A percentile compares a stretch with the other conserved stretches of the same genome.
Conservation (phyloP, 208 protist genomes). For the Naegleria lovaniensis region DNA sequence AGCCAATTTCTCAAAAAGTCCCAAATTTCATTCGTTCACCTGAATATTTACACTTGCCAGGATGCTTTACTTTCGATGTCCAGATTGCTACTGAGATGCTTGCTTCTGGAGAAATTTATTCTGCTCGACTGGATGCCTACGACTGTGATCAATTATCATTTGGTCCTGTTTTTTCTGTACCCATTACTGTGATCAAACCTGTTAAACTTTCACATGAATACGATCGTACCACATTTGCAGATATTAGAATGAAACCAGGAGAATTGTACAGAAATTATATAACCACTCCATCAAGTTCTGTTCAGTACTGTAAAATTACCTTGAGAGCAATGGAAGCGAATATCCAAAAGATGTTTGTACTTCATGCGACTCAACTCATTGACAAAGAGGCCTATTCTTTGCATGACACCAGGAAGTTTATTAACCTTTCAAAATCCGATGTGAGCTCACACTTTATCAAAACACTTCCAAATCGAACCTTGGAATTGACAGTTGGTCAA, state of each 20-base stretch:
- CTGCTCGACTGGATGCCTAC: neutral
- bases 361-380: neutral
- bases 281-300: neutral
- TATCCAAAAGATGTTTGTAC: neutral
- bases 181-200: slow-evolving; percentile 18
- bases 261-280: neutral
- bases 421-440: neutral
- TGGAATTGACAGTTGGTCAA: neutral
- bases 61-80: neutral
- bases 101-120: neutral
- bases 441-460: neutral
- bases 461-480: neutral
- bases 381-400: neutral
- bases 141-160: neutral
- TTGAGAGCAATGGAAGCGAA: neutral
- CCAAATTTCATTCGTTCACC: neutral
- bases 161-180: neutral
- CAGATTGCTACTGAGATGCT: neutral
- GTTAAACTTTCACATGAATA: neutral
- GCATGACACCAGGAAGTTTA: neutral
- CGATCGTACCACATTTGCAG: neutral
- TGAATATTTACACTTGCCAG: neutral
- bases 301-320: neutral
- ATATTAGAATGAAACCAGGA: neutral
- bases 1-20: neutral